Evolutionary conservation across 148 eudicot species (phyloP).

Genomic region (Vaccinium corymbosum): DNA sequence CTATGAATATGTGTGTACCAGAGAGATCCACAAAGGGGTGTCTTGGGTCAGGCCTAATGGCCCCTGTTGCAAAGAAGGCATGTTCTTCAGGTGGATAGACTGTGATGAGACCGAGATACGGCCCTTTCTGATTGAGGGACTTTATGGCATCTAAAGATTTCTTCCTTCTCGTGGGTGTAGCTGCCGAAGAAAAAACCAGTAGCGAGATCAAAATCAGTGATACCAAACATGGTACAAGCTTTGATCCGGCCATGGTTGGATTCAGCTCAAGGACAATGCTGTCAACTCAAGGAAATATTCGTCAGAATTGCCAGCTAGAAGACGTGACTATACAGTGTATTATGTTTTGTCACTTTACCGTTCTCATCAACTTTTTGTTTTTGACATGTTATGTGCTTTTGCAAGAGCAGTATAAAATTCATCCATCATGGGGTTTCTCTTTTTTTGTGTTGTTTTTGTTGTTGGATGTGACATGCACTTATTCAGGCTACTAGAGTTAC

Average conservation of each 20-base stretch:
- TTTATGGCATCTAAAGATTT: constrained; percentile 2
- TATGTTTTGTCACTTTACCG: neutral
- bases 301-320: constrained; percentile 1
- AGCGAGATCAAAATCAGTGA: constrained; percentile 2
- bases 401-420: too few species aligned
- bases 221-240: neutral
- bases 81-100: constrained; percentile 21
- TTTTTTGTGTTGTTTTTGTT: too few species aligned
- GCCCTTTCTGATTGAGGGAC: constrained; percentile 19
- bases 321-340: neutral
- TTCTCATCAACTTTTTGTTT: neutral
- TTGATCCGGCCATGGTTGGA: neutral
- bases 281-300: neutral
- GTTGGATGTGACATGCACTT: too few species aligned
- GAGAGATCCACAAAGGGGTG: constrained; percentile 23
- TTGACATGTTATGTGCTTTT: neutral
- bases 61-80: constrained; percentile 21
- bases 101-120: constrained; percentile 26
- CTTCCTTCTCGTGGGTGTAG: constrained; percentile 5
- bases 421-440: neutral
- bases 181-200: neutral
- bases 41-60: constrained; percentile 11
- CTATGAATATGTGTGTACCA: constrained; percentile 7
- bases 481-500: too few species aligned
- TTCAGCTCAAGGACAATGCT: neutral